A percentile compares a stretch with the other conserved stretches of the same genome.
Conservation (phyloP, 495 filamentous ascomycete species). For the Lophium mytilinum region DNA sequence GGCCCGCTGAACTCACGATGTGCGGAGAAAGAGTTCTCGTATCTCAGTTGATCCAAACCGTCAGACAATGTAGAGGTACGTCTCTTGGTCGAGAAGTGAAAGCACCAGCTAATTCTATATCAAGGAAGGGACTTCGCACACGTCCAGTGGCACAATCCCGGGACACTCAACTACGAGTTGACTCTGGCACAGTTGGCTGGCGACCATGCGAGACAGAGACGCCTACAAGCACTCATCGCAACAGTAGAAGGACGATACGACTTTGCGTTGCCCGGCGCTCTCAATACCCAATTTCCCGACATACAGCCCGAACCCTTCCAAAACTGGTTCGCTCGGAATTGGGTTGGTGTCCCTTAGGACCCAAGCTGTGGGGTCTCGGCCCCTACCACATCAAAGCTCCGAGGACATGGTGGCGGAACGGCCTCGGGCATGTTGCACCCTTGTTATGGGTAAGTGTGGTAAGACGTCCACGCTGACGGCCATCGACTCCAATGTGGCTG, state of each 20-base stretch:
- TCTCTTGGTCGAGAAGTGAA: not conserved
- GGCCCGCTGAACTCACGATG: slow-evolving; percentile 62
- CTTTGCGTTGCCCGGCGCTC: slow-evolving; percentile 34
- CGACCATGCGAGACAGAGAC: slow-evolving; percentile 18
- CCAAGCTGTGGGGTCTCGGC: not conserved
- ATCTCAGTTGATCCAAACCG: slow-evolving; percentile 20
- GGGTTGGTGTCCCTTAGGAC: slow-evolving; percentile 6
- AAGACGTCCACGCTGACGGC: no score
- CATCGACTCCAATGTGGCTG: no score
- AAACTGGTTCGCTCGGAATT: slow-evolving; percentile 35
- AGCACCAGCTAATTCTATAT: not conserved
- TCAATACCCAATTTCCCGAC: slow-evolving; percentile 37
- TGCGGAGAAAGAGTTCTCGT: slow-evolving; percentile 48
- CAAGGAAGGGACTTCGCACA: slow-evolving; percentile 13
- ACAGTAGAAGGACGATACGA: slow-evolving; percentile 43
- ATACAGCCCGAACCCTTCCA: slow-evolving; percentile 36
- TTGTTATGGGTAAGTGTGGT: no score
- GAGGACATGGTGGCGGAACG: no score
- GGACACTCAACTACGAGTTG: slow-evolving; percentile 26
- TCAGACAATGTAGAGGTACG: slow-evolving; percentile 28
- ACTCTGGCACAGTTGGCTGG: slow-evolving; percentile 24
- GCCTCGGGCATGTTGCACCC: no score
- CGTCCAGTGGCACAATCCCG: slow-evolving; percentile 17
- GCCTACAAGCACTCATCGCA: slow-evolving; percentile 38
- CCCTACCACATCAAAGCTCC: no score